Base-by-base conservation (phyloP, 2,329 filamentous ascomycete genomes). In the Ascochyta koolunga region DNA sequence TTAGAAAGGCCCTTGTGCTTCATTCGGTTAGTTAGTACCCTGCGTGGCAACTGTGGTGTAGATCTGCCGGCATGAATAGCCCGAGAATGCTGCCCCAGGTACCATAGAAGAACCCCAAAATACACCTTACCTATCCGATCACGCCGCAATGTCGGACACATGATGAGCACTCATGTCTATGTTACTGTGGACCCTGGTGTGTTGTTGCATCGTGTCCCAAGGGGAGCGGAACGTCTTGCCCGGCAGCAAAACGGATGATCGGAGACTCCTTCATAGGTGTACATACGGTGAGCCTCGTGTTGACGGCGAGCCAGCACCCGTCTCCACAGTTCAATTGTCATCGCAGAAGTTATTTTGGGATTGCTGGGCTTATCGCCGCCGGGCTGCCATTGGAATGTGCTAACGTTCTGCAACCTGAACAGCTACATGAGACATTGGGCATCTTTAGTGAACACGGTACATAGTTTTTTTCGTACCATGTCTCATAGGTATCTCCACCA, bases 231-330 rank as follows among this genome's bases (percentile, higher is more conserved):
- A 40, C 32, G 41, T 39, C 35, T 39, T 39, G 48, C 25, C 35
- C 35, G 38, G 50, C 38, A 33, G 18, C 19, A 5, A 7, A 16
- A 37, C 43, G 32, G 39, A 46, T 21, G 31, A 27, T 27, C 38
- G 38, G 38, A 32, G 19, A n/a, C 16, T 21, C 29, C 21, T 51
- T 35, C 40, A 27, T 33, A 4, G 25, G 13, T 27, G 15, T 27
- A 13, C 10, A 33, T 29, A 43, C 27, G 48, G 16, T 25, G 40
- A 40, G 41, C 41, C 49, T 51, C 49, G 49, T 51, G 35, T 45
- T 44, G 40, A 40, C 40, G 40, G 48, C 48, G 35, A 25, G 35
- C 41, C 36, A 25, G 33, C 6, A 25, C 29, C 19, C 22, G 27
- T 46, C 41, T 25, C 42, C 42, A 46, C 19, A 39, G n/a, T 27